A percentile compares a stretch with the other conserved stretches of the same genome.
Evolutionary conservation across 2,329 filamentous ascomycete genomes (phyloP).

Genomic region (Pezicula rhizophila): DNA sequence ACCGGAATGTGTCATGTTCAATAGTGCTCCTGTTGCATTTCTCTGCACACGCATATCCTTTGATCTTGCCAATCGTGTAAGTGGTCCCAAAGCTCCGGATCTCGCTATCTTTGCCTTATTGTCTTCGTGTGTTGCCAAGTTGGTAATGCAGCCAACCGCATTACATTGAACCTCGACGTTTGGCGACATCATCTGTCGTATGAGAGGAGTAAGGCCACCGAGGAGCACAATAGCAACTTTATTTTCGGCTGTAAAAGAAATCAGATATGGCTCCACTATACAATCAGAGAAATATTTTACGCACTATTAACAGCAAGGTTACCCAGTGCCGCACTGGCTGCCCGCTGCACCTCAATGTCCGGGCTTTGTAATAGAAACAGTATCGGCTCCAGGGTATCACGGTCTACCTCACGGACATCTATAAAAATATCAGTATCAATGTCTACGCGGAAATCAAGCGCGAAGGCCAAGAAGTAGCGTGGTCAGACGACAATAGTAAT

Average conservation of each 20-base stretch:
- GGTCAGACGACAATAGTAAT: no score
- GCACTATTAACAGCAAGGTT: conserved; percentile 96
- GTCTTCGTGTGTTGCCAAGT: conserved; percentile 94
- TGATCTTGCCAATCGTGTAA: conserved; percentile 90
- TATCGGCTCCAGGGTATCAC: conserved; percentile 92
- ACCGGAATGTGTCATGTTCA: conserved; percentile 99
- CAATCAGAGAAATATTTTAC: conserved; percentile 25
- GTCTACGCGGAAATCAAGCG: neutral
- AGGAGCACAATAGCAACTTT: conserved; percentile 94
- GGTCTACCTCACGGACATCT: conserved; percentile 97
- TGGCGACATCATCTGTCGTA: conserved; percentile 94
- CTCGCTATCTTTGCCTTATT: conserved; percentile 98
- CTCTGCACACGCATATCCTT: conserved; percentile 98
- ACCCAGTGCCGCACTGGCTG: conserved; percentile 89
- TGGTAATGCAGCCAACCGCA: conserved; percentile 97
- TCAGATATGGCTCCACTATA: conserved; percentile 33
- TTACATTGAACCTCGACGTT: conserved; percentile 99
- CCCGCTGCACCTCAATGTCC: conserved; percentile 94
- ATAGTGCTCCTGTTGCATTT: conserved; percentile 89
- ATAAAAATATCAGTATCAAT: conserved; percentile 15
- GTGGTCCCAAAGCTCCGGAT: conserved; percentile 83
- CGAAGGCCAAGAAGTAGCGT: neutral
- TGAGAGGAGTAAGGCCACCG: conserved; percentile 82
- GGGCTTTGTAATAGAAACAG: conserved; percentile 89
- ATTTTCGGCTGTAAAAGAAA: conserved; percentile 70